Evolutionary conservation across 768 basidiomycete genomes (phyloP).

Genomic region (Xerocomus brunneocitrinus): DNA sequence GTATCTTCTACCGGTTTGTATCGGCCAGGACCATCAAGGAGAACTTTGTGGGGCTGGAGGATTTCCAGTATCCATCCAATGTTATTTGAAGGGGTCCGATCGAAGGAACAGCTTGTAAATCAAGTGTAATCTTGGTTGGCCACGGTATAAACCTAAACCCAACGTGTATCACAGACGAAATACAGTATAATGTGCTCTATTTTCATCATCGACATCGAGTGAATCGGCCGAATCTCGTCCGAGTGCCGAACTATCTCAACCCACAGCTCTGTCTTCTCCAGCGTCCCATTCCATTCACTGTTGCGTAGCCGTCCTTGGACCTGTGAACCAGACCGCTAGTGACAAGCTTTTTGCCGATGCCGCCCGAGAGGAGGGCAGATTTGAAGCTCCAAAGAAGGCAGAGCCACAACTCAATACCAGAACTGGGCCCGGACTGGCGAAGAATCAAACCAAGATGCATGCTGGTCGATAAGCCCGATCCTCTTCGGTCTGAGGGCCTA

Average conservation of each 20-base stretch:
- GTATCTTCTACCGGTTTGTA: constrained; percentile 76
- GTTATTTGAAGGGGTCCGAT: constrained; percentile 39
- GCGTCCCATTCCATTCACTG: neutral
- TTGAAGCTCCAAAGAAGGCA: constrained; percentile 51
- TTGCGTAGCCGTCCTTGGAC: constrained; percentile 3
- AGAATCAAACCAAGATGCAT: constrained; percentile 70
- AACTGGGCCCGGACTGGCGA: constrained; percentile 69
- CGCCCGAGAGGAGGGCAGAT: too few species aligned
- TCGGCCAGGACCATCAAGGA: constrained; percentile 95
- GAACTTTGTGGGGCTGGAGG: constrained; percentile 81
- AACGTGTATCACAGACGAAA: too few species aligned
- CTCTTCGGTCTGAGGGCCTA: constrained; percentile 59
- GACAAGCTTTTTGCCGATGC: constrained; percentile 64
- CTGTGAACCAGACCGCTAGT: constrained; percentile 36
- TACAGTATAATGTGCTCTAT: too few species aligned
- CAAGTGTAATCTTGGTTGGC: neutral
- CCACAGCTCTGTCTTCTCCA: neutral
- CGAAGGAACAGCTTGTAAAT: neutral
- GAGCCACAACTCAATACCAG: constrained; percentile 39
- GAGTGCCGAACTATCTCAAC: neutral
- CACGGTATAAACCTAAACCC: too few species aligned
- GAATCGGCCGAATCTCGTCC: neutral
- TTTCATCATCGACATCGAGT: too few species aligned
- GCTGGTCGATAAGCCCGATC: constrained; percentile 85
- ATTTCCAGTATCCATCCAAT: constrained; percentile 86